Base-by-base conservation (phyloP, 306 rosid species). In the Dryas alaskensis region DNA sequence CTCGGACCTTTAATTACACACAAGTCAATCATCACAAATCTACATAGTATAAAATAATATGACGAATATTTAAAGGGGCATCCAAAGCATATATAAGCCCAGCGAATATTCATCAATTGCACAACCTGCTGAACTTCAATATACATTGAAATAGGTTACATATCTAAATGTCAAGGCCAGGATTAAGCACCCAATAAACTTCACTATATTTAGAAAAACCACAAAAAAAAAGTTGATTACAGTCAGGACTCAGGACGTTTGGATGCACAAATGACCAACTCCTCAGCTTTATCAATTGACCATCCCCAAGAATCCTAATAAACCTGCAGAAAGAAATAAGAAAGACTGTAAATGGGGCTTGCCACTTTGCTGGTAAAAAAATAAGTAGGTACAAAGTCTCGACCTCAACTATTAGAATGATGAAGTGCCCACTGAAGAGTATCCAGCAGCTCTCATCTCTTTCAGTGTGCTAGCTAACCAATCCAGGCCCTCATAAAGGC, bases 401-500 rank as follows among this genome's bases (percentile, higher is more conserved):
- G 17, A 80, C 77, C 79, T 75, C 65, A 9, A 31, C 40, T 52
- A 31, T 81, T 77, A 93, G 86, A 93, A 91, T 19, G 98, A 84
- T 11, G 92, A 86, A 74, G 97, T 62, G 76, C 98, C 97, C 2
- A 81, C 86, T 37, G 91, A 88, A 75, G 96, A 87, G 81, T 83
- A 89, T 78, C 96, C 91, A 55, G 90, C 88, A 77, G 94, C 98
- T 72, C 83, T 83, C 84, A 80, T 91, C 78, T 91, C 96, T 86
- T 93, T 93, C 71, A 93, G 86, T 39, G 97, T 93, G 78, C 87
- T 83, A 64, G 97, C 87, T 81, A 93, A 83, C 98, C 97, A 93
- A 82, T 93, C 98, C 85, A 93, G 74, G 50, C 98, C 98, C 78
- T 93, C 98, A 52, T 91, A 93, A 75, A 93, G 98, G 16, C 98